Base-by-base conservation (phyloP, 305 asterid species). In the Solanum hybrid region DNA sequence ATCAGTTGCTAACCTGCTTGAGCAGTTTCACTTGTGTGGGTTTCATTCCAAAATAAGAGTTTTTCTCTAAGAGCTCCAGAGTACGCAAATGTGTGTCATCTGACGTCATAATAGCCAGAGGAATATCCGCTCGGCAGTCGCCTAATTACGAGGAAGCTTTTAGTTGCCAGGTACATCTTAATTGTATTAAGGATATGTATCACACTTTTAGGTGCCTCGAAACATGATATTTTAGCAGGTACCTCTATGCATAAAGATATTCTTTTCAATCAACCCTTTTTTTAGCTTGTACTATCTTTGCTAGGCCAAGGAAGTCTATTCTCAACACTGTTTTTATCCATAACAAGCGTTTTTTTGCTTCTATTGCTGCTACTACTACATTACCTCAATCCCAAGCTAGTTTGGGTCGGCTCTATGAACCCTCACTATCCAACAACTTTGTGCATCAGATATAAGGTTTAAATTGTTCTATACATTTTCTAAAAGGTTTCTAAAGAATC, bases 71-170 rank as follows among this genome's bases (percentile, higher is more conserved):
- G 32, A 31, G 32, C 41, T 95, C 91, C 88, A 93, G 38, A 57
- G 99, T 97, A 57, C 94, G 96, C 89, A 92, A 94, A 93, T 97
- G 95, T 89, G 99, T 97, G 90, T 97, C 99, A 93, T 97, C 98
- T 31, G 99, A 97, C 84, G 99, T 97, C 99, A 97, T 97, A 92
- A 97, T 97, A 57, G 93, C 97, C 29, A 97, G 91, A 90, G 99
- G 99, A 92, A 97, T 94, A 92, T 96, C 98, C 5, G 91, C 91
- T 79, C 92, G 96, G 89, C 95, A 95, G 90, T 94, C 95, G 91
- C 95, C 98, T 97, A 91, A 87, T 72, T 39, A 32, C 75, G 72
- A 89, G 26, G 33, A 77, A 72, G 75, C 31, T 45, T 31, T 79
- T 76, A 91, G 68, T 45, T 24, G 27, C 70, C 29, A n/a, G 27